These are phyloP conservation scores for Paecilomyces fulvus DNA, from an alignment of 2,329 filamentous ascomycete species.

Conservation along the genomic window DNA sequence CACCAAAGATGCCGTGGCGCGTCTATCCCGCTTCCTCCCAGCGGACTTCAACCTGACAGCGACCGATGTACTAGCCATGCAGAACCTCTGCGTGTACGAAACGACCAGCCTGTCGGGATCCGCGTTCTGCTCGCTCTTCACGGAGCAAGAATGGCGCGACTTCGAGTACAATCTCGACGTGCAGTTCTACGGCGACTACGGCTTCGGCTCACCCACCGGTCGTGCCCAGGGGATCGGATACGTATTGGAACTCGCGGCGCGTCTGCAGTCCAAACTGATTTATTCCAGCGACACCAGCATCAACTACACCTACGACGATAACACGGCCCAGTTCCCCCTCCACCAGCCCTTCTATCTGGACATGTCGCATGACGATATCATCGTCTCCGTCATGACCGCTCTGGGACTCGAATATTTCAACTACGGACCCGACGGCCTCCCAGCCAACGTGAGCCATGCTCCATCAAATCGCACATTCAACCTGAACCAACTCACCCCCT, in stretches of 20 bases:
- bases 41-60: slow-evolving; percentile 40
- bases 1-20: slow-evolving; percentile 35
- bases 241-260: slow-evolving; percentile 44
- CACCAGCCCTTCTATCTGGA: slow-evolving; percentile 44
- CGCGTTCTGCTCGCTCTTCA: slow-evolving; percentile 48
- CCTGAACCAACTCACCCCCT: slow-evolving; percentile 46
- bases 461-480: slow-evolving; percentile 42
- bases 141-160: slow-evolving; percentile 46
- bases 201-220: slow-evolving; percentile 42
- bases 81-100: slow-evolving; percentile 49
- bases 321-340: slow-evolving; percentile 39
- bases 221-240: slow-evolving; percentile 48
- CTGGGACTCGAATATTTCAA: slow-evolving; percentile 48
- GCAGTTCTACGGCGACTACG: slow-evolving; percentile 41
- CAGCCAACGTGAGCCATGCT: slow-evolving; percentile 24
- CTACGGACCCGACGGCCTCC: slow-evolving; percentile 18
- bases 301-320: slow-evolving; percentile 42
- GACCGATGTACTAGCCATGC: slow-evolving; percentile 45
- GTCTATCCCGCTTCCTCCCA: slow-evolving; percentile 42
- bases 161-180: slow-evolving; percentile 48
- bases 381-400: slow-evolving; percentile 43
- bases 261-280: slow-evolving; percentile 41
- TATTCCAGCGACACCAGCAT: slow-evolving; percentile 42
- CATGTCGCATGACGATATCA: slow-evolving; percentile 47
- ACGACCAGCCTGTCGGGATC: slow-evolving; percentile 41